Conservation (phyloP, 2,329 filamentous ascomycete genomes). For the Phialemoniopsis sp. region DNA sequence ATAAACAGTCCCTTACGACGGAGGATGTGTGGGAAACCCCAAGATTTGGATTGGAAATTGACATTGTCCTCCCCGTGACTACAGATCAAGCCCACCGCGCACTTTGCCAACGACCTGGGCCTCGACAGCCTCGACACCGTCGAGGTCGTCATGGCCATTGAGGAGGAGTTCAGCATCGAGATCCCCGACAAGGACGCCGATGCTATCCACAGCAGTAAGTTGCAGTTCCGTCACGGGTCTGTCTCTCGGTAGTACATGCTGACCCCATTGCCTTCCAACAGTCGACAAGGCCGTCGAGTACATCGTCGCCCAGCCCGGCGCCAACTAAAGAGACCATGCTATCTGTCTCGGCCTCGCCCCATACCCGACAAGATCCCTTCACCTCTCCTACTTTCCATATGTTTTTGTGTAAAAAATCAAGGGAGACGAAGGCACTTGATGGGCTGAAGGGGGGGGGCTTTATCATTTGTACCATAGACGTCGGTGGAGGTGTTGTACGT, state of each 20-base stretch:
- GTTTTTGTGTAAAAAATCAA: not conserved
- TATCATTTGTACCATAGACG: no score
- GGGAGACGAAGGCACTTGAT: no score
- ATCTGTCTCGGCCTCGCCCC: no score
- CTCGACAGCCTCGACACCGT: slow-evolving; percentile 97
- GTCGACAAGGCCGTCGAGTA: slow-evolving; percentile 94
- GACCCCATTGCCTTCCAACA: slow-evolving; percentile 29
- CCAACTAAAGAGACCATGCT: slow-evolving; percentile 48
- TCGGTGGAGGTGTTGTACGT: no score
- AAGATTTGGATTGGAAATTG: no score
- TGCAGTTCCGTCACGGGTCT: not conserved
- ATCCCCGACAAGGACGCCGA: slow-evolving; percentile 98
- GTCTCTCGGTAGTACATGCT: not conserved
- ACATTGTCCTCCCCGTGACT: slow-evolving; percentile 7
- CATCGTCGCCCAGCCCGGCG: slow-evolving; percentile 89
- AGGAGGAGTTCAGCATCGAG: slow-evolving; percentile 91
- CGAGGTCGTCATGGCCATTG: slow-evolving; percentile 99
- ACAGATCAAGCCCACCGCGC: slow-evolving; percentile 76
- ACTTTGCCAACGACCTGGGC: slow-evolving; percentile 97
- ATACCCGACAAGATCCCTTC: no score
- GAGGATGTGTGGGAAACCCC: no score
- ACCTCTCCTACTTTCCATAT: not conserved
- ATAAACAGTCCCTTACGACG: not conserved
- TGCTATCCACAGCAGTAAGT: slow-evolving; percentile 86
- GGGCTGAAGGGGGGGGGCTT: no score